These are phyloP conservation scores for Exophiala spinifera DNA, from an alignment of 2,329 filamentous ascomycete genomes.

Conservation along the genomic window DNA sequence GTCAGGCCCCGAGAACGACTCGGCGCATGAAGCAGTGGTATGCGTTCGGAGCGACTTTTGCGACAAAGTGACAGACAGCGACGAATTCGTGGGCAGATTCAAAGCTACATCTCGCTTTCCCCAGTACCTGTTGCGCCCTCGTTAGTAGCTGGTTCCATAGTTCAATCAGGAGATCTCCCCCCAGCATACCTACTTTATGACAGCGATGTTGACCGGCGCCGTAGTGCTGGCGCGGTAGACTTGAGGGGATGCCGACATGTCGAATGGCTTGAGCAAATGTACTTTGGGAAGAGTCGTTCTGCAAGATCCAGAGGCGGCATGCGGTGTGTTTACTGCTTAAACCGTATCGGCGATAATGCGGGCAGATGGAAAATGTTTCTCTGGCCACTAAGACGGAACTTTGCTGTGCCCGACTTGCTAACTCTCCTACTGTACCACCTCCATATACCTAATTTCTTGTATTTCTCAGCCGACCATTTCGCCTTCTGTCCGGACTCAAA, in stretches of 20 bases:
- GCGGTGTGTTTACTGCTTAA: background rate
- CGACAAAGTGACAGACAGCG: constrained; percentile 91
- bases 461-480: background rate
- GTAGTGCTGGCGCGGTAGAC: constrained; percentile 93
- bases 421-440: too few species aligned
- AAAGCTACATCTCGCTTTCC: constrained; percentile 91
- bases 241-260: constrained; percentile 21
- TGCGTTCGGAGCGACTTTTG: constrained; percentile 91
- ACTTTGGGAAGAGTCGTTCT: background rate
- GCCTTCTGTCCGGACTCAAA: background rate
- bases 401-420: too few species aligned
- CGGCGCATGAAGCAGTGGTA: constrained; percentile 89
- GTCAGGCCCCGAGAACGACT: constrained; percentile 62
- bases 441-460: background rate
- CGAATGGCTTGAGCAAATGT: background rate
- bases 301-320: background rate
- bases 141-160: background rate
- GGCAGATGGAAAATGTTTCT: background rate
- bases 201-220: constrained; percentile 53
- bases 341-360: constrained; percentile 5
- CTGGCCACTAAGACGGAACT: background rate
- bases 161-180: background rate
- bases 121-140: constrained; percentile 66
- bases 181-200: constrained; percentile 32
- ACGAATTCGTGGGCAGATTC: constrained; percentile 97